Conservation (phyloP, 495 filamentous ascomycete species). For the Astrothelium subdiscretum region DNA sequence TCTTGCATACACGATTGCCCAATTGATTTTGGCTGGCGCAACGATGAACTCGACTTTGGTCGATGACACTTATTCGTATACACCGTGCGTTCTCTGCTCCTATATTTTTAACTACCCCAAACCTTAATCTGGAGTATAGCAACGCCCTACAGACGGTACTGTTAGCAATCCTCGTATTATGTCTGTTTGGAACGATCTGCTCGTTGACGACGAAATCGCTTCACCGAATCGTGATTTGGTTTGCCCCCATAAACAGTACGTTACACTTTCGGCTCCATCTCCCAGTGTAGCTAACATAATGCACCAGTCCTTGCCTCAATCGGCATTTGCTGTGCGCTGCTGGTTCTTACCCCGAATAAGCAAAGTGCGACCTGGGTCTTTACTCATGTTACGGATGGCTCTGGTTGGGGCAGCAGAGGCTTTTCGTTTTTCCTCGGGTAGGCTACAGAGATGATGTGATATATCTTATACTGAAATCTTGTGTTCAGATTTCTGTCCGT, state of each 20-base stretch:
- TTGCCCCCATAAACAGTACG: conserved; percentile 61
- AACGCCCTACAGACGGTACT: conserved; percentile 52
- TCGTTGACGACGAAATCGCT: conserved; percentile 54
- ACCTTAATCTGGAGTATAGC: conserved; percentile 29
- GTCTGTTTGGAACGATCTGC: conserved; percentile 49
- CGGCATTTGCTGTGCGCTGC: conserved; percentile 46
- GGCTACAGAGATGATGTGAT: not conserved
- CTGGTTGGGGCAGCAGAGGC: conserved; percentile 51
- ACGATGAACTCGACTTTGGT: conserved; percentile 44
- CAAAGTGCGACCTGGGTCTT: conserved; percentile 52
- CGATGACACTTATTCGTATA: conserved; percentile 30
- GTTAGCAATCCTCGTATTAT: conserved; percentile 45
- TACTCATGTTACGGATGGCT: conserved; percentile 45
- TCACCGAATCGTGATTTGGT: conserved; percentile 55
- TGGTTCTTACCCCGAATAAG: conserved; percentile 47
- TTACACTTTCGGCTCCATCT: not conserved
- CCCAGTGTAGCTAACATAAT: not conserved
- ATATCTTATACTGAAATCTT: not conserved
- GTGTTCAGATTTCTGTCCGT: conserved; percentile 48
- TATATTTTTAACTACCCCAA: not conserved
- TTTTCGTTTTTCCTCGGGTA: conserved; percentile 58
- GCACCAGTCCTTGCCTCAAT: conserved; percentile 31
- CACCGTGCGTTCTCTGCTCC: conserved; percentile 35
- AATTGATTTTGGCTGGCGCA: conserved; percentile 56
- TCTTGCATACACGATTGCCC: conserved; percentile 54